Evolutionary conservation across 495 filamentous ascomycete genomes (phyloP).

Genomic region (Penicillium taxi): DNA sequence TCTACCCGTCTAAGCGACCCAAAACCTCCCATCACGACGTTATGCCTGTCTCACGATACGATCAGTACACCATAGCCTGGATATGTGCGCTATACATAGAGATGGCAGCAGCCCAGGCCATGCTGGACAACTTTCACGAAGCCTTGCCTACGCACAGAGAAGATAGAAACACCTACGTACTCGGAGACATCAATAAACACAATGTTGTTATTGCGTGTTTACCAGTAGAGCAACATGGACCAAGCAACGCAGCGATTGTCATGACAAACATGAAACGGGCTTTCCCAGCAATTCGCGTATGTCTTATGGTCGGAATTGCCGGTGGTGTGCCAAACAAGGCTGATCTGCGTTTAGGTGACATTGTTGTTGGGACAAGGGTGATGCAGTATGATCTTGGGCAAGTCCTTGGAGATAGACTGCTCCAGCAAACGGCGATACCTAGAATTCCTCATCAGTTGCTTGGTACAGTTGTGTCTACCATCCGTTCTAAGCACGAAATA

Average conservation of each 20-base stretch:
- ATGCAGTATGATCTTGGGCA: conserved; percentile 39
- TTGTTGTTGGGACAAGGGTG: conserved; percentile 30
- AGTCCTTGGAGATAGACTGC: conserved; percentile 8
- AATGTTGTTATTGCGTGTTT: conserved; percentile 41
- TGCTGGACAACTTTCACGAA: conserved; percentile 26
- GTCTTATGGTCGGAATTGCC: conserved; percentile 28
- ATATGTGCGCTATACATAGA: conserved; percentile 30
- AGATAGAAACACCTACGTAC: conserved; percentile 23
- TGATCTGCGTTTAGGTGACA: conserved; percentile 27
- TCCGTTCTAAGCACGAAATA: conserved; percentile 19
- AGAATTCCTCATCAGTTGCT: conserved; percentile 8
- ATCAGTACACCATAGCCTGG: conserved; percentile 30
- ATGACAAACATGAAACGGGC: conserved; percentile 14
- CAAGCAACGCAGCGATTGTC: conserved; percentile 13
- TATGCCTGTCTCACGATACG: conserved; percentile 1
- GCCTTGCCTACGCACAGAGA: conserved; percentile 3
- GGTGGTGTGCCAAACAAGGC: conserved; percentile 19
- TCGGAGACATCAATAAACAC: conserved; percentile 29
- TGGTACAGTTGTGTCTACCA: conserved; percentile 9
- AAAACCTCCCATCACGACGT: no score
- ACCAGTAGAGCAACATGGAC: conserved; percentile 22
- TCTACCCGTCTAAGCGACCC: no score
- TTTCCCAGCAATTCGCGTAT: conserved; percentile 20
- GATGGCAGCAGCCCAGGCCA: conserved; percentile 24
- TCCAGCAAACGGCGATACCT: conserved; percentile 11